phyloP scores from a whole-genome alignment of 2,329 filamentous ascomycete species.

The Ascochyta koolunga region DNA sequence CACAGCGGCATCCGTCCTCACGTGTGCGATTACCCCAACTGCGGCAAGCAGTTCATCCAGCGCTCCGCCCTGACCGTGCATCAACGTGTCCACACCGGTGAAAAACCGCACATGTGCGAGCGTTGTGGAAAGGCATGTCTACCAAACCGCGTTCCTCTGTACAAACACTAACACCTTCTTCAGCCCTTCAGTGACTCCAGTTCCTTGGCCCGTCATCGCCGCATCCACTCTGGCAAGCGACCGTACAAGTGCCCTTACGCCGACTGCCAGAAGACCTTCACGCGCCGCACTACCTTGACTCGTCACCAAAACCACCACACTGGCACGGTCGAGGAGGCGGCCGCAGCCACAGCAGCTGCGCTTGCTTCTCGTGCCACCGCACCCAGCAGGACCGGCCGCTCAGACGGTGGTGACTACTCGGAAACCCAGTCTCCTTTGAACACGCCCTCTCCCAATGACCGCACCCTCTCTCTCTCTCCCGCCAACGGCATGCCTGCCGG shows the following conservation, averaged over 20 bases:
- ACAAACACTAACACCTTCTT: conserved; percentile 30
- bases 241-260: conserved; percentile 98
- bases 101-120: conserved; percentile 98
- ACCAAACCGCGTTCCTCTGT: background rate
- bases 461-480: conserved; percentile 80
- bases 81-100: conserved; percentile 92
- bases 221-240: conserved; percentile 93
- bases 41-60: conserved; percentile 97
- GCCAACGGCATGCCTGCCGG: conserved; percentile 70
- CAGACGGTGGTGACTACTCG: conserved; percentile 74
- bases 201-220: conserved; percentile 87
- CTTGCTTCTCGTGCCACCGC: conserved; percentile 65
- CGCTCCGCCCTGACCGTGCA: conserved; percentile 94
- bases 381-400: conserved; percentile 61
- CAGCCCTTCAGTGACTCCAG: conserved; percentile 97
- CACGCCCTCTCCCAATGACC: conserved; percentile 83
- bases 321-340: conserved; percentile 92
- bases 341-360: conserved; percentile 84
- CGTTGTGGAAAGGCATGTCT: conserved; percentile 85
- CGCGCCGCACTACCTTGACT: conserved; percentile 90
- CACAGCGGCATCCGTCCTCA: conserved; percentile 91
- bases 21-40: conserved; percentile 85
- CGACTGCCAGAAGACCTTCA: conserved; percentile 98
- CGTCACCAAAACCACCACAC: conserved; percentile 96
- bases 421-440: conserved; percentile 75